Base-by-base conservation (phyloP, 768 basidiomycete species). In the Suillus tomentosus region DNA sequence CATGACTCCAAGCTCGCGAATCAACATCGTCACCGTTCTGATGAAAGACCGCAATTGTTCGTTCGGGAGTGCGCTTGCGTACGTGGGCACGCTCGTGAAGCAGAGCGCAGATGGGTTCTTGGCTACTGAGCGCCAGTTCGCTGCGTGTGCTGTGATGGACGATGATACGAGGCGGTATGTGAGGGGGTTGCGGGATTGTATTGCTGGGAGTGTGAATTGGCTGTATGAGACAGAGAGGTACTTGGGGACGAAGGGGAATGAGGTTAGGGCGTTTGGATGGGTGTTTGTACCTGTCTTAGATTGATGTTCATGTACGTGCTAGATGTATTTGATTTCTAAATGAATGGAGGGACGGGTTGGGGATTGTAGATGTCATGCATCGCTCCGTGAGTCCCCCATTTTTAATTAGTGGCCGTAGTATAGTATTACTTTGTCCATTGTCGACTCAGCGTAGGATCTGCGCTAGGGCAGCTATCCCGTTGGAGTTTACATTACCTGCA, bases 151-250 rank as follows among this genome's bases (percentile, higher is more conserved):
- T 27, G 65, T 40, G 55, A 59, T 45, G 63, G 66, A 70, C 58
- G 66, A 53, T 56, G 76, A 79, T 59, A 71, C 73, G 34, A 69
- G 67, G 24, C 72, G 67, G 5, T 87, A 85, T 67, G 73, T 85
- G 36, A 80, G 75, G n/a, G 82, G 82, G 8, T 71, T 89, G 36
- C 81, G 82, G 42, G 84, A 87, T 64, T 84, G 80, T 65, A 79
- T 89, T 45, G 78, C 81, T 3, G 88, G 88, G 9, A 79, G 77
- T n/a, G 68, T 85, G n/a, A 82, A 88, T 67, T 89, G 87, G 87
- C 64, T 80, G 42, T 90, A 88, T 67, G 86, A 88, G 73, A 87
- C 84, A 0, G 82, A 87, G 64, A 69, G 86, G 51, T 88, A 83
- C 69, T 82, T 90, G 57, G 85, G 85, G 42, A 79, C 80, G 57